Evolutionary conservation across 306 rosid genomes (phyloP).

Genomic region (Crotalaria pallida): DNA sequence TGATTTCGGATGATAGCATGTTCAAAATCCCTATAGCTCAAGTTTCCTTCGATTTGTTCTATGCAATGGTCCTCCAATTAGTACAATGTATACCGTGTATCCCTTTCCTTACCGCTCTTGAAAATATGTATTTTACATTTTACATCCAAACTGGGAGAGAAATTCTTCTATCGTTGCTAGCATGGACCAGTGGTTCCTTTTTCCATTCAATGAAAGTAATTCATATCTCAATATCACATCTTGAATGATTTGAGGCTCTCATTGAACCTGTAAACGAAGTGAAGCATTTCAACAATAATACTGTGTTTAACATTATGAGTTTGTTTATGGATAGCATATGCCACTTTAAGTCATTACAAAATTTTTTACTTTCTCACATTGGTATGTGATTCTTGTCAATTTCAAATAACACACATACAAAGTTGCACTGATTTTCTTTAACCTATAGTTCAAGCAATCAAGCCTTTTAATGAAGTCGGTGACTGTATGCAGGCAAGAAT

Average conservation of each 20-base stretch:
- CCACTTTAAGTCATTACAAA: not conserved
- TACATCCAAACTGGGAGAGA: too few species aligned
- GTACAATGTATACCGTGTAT: too few species aligned
- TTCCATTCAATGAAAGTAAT: not conserved
- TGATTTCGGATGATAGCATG: too few species aligned
- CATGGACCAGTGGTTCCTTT: too few species aligned
- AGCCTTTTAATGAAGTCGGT: not conserved
- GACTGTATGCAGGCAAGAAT: conserved; percentile 19
- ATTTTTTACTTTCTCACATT: not conserved
- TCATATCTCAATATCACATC: not conserved
- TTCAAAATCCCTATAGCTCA: too few species aligned
- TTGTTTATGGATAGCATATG: not conserved
- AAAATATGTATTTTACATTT: too few species aligned
- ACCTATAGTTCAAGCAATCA: not conserved
- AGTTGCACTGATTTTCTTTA: not conserved
- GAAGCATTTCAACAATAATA: not conserved
- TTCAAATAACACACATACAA: not conserved
- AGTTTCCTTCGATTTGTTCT: too few species aligned
- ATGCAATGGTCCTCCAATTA: too few species aligned
- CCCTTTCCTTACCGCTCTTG: too few species aligned
- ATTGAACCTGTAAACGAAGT: not conserved
- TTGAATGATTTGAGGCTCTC: not conserved
- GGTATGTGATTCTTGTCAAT: not conserved
- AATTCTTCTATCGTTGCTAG: too few species aligned
- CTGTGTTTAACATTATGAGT: not conserved